Conservation (phyloP, 108 stramenopile genomes). For the Fragilaria crotonensis region DNA sequence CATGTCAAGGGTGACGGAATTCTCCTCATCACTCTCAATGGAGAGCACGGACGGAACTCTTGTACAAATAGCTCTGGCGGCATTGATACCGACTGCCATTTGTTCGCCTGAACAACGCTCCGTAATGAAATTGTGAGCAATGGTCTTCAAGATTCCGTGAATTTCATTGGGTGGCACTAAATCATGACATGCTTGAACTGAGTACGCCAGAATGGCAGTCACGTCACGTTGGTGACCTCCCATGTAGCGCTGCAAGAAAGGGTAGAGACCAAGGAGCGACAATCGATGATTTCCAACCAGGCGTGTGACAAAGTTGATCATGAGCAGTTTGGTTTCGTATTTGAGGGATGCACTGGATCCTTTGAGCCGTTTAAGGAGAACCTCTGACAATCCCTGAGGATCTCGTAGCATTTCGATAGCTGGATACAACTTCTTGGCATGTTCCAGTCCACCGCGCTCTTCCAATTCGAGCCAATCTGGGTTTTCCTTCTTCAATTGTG, state of each 20-base stretch:
- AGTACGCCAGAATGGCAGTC: constrained; percentile 90
- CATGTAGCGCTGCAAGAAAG: constrained; percentile 93
- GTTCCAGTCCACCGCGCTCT: constrained; percentile 58
- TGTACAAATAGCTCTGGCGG: constrained; percentile 80
- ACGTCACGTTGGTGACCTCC: constrained; percentile 90
- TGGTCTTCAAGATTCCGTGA: constrained; percentile 75
- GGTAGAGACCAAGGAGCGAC: constrained; percentile 85
- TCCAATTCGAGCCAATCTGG: constrained; percentile 49
- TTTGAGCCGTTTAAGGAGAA: constrained; percentile 72
- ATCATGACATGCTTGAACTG: constrained; percentile 95
- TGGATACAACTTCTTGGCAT: constrained; percentile 71
- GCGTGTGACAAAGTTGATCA: constrained; percentile 94
- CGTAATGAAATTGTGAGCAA: constrained; percentile 91
- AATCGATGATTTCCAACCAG: constrained; percentile 92
- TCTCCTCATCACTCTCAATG: constrained; percentile 50
- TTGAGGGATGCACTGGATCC: constrained; percentile 35
- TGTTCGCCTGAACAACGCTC: constrained; percentile 88
- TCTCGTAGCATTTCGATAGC: constrained; percentile 94
- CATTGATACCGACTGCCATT: constrained; percentile 97
- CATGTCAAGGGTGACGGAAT: constrained; percentile 48
- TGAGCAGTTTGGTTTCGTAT: constrained; percentile 88
- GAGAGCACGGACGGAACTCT: constrained; percentile 84
- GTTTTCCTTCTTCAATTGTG: constrained; percentile 54
- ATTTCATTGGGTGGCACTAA: constrained; percentile 95
- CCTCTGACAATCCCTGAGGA: constrained; percentile 90